Percentiles rank a stretch among this genome's conserved stretches.
phyloP scores from a whole-genome alignment of 805 yeast species.

The Candida nonsorbophila region DNA sequence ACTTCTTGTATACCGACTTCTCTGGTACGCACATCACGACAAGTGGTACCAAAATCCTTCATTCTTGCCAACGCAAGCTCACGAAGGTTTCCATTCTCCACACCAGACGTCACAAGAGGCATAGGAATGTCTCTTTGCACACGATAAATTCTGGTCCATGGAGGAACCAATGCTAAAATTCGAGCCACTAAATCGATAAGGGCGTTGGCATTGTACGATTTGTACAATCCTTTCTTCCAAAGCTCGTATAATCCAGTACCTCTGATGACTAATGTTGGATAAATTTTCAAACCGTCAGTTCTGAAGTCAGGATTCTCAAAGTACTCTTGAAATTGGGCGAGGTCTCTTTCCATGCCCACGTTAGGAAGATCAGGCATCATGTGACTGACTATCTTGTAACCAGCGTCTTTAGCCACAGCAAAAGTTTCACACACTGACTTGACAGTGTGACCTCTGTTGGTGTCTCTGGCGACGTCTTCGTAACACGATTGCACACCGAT shows the following conservation, averaged over 20 bases:
- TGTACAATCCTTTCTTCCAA: constrained; percentile 94
- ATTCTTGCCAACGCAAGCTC: constrained; percentile 94
- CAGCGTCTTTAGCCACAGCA: constrained; percentile 95
- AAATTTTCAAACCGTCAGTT: constrained; percentile 92
- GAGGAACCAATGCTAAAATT: constrained; percentile 93
- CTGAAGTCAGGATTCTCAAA: constrained; percentile 96
- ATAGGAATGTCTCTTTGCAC: constrained; percentile 98
- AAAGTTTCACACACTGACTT: constrained; percentile 94
- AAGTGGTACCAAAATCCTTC: constrained; percentile 95
- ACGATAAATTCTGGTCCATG: constrained; percentile 98
- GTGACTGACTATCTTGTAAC: constrained; percentile 95
- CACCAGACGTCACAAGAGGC: constrained; percentile 98
- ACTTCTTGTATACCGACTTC: constrained; percentile 99
- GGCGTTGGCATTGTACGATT: constrained; percentile 91
- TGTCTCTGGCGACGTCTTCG: constrained; percentile 97
- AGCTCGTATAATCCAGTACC: constrained; percentile 96
- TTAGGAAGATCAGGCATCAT: constrained; percentile 99
- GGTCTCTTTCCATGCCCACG: constrained; percentile 97
- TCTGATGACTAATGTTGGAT: constrained; percentile 93
- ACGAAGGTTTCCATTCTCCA: constrained; percentile 93
- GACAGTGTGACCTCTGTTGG: constrained; percentile 97
- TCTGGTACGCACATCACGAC: constrained; percentile 94
- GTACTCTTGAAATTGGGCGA: constrained; percentile 93
- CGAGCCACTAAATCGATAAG: constrained; percentile 93
- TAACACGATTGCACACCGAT: constrained; percentile 96